Base-by-base conservation (phyloP, 805 yeast species). In the Ogataea haglerorum region DNA sequence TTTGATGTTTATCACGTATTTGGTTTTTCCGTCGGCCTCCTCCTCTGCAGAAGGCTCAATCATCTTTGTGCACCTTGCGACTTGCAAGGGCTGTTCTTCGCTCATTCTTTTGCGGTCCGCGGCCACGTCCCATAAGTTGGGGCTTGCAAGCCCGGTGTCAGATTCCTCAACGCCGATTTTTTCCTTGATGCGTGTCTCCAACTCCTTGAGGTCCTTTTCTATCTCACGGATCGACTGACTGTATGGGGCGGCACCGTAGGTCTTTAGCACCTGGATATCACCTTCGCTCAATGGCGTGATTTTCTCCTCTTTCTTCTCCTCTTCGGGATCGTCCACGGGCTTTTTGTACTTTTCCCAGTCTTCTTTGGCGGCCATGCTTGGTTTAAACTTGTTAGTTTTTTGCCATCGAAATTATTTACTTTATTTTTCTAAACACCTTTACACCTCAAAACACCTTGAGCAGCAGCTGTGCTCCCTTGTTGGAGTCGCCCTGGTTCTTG, bases 301-400 rank as follows among this genome's bases (percentile, higher is more conserved):
- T 52, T 87, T 82, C 44, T 82, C 88, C 36, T 82, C 88, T 38
- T 72, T 69, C 40, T 70, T 70, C 42, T 73, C 71, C 13, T 69
- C 75, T 26, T 73, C 81, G 9, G 30, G 46, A 6, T 73, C 78
- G 51, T 85, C 96, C 32, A 71, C 74, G n/a, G 96, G 95, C 37
- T 93, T 84, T 61, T 81, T 83, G 67, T 87, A 88, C 64, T 93
- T 93, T 61, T 95, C 99, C 99, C 99, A 93, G 65, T 93, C 95
- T 42, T 89, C 93, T 72, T 89, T 93, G 53, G 97, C 96, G 47
- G 97, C 90, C 97, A 90, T 90, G 50, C 10, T 38, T 15, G 31
- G 38, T 17, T 34, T 19, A 24, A 23, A 21, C 10, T 38, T 21
- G 37, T 17, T 27, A 33, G 35, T 36, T 27, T 39, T 46, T 50